Evolutionary conservation across 2,329 filamentous ascomycete species (phyloP).

Genomic region (Paraconiothyrium brasiliense): DNA sequence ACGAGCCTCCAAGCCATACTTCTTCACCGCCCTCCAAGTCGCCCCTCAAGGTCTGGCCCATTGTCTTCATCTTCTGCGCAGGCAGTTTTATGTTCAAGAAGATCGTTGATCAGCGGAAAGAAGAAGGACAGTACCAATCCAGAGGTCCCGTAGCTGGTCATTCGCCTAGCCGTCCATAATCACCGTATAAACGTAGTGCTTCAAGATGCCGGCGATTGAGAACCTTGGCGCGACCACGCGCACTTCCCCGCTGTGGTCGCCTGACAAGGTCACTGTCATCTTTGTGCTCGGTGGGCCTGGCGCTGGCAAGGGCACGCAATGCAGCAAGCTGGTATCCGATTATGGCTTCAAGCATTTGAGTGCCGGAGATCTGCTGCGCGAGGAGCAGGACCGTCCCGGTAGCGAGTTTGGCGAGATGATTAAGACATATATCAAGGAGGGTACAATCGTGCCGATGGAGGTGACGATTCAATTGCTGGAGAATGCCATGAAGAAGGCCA

Average conservation of each 20-base stretch:
- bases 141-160: slow-evolving; percentile 43
- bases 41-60: slow-evolving; percentile 54
- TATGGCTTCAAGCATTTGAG: slow-evolving; percentile 94
- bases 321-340: slow-evolving; percentile 83
- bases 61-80: slow-evolving; percentile 57
- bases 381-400: slow-evolving; percentile 87
- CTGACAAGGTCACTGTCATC: slow-evolving; percentile 84
- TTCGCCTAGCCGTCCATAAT: slow-evolving; percentile 47
- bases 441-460: slow-evolving; percentile 98
- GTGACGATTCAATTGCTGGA: slow-evolving; percentile 93
- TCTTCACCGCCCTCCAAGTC: slow-evolving; percentile 49
- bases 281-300: slow-evolving; percentile 97
- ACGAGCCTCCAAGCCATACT: slow-evolving; percentile 49
- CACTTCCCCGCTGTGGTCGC: slow-evolving; percentile 74
- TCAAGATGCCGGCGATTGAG: slow-evolving; percentile 52
- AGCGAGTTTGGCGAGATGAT: slow-evolving; percentile 93
- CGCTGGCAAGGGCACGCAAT: slow-evolving; percentile 96
- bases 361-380: slow-evolving; percentile 90
- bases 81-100: slow-evolving; percentile 58
- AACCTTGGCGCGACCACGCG: slow-evolving; percentile 56
- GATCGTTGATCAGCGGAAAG: slow-evolving; percentile 57
- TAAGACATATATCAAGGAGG: slow-evolving; percentile 91
- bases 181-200: slow-evolving; percentile 4
- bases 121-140: slow-evolving; percentile 47
- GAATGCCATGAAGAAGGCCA: slow-evolving; percentile 83